These are phyloP conservation scores for Emericellopsis cladophorae DNA, from an alignment of 2,329 filamentous ascomycete species.

Conservation along the genomic window DNA sequence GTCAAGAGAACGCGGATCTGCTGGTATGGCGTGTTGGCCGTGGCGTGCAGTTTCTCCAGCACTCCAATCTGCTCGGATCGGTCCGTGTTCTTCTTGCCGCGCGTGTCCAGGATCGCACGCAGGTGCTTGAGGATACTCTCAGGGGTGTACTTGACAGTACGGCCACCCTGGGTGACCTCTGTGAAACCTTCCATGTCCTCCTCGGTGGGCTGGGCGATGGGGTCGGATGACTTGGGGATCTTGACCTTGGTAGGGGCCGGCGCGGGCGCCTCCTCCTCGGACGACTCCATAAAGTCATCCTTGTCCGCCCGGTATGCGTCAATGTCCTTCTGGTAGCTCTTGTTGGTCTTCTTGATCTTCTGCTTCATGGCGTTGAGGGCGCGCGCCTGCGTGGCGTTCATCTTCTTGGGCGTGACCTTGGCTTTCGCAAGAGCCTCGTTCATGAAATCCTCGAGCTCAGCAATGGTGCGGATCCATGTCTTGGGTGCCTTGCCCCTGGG, in stretches of 20 bases:
- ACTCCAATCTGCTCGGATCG: slow-evolving; percentile 86
- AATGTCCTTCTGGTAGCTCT: slow-evolving; percentile 80
- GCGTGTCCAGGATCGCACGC: slow-evolving; percentile 81
- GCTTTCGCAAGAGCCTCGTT: slow-evolving; percentile 91
- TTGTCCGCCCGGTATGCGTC: slow-evolving; percentile 78
- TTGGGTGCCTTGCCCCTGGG: slow-evolving; percentile 66
- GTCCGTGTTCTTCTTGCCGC: slow-evolving; percentile 99
- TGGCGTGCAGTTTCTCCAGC: slow-evolving; percentile 92
- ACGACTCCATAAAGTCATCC: slow-evolving; percentile 76
- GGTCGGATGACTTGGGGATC: slow-evolving; percentile 21
- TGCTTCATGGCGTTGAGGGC: slow-evolving; percentile 96
- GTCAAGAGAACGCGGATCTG: slow-evolving; percentile 84
- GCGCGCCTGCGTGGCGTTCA: slow-evolving; percentile 92
- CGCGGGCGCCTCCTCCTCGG: slow-evolving; percentile 54
- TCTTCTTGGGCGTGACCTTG: slow-evolving; percentile 94
- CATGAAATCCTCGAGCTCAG: slow-evolving; percentile 88
- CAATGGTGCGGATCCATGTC: slow-evolving; percentile 82
- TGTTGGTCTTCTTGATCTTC: slow-evolving; percentile 97
- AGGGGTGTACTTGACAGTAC: slow-evolving; percentile 81
- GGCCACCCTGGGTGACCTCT: slow-evolving; percentile 79
- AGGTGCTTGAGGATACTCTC: slow-evolving; percentile 98
- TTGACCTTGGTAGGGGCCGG: slow-evolving; percentile 31
- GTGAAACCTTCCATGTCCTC: slow-evolving; percentile 63
- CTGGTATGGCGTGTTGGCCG: slow-evolving; percentile 85
- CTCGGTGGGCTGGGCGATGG: slow-evolving; percentile 12